These are phyloP conservation scores for Trichosporon sp. DNA, from an alignment of 1,284 basidiomycete genomes.

Conservation along the genomic window DNA sequence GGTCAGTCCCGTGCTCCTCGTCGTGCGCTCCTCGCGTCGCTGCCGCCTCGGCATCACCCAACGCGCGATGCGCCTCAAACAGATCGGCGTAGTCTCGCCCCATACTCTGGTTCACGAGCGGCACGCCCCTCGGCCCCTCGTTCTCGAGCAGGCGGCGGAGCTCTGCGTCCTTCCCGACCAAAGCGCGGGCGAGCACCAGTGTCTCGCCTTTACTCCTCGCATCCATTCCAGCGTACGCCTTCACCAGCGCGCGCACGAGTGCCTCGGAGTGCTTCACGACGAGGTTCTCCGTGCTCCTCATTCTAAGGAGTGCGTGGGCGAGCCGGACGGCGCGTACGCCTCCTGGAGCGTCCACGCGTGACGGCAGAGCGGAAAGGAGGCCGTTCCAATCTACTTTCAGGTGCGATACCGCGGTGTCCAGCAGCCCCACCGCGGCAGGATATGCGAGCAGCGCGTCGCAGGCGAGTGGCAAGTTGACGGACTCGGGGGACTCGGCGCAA, in stretches of 20 bases:
- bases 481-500: background rate
- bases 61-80: constrained; percentile 6
- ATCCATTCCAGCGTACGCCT: constrained; percentile 18
- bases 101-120: constrained; percentile 16
- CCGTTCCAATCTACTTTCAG: background rate
- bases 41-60: constrained; percentile 6
- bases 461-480: background rate
- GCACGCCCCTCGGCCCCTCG: constrained; percentile 2
- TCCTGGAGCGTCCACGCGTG: background rate
- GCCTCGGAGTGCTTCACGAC: constrained; percentile 1
- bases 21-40: constrained; percentile 17
- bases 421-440: constrained; percentile 7
- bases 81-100: constrained; percentile 19
- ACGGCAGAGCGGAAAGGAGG: background rate
- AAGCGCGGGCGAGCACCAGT: constrained; percentile 23
- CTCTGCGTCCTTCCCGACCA: constrained; percentile 17
- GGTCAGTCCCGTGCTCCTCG: constrained; percentile 22
- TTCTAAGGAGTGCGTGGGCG: constrained; percentile 11
- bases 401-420: constrained; percentile 6
- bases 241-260: constrained; percentile 23
- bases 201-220: constrained; percentile 23
- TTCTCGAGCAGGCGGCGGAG: constrained; percentile 19
- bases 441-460: constrained; percentile 20
- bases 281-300: background rate
- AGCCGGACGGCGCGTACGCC: constrained; percentile 7